These are phyloP conservation scores for Chlorella sp. DNA, from an alignment of 139 green algal genomes.

Conservation along the genomic window DNA sequence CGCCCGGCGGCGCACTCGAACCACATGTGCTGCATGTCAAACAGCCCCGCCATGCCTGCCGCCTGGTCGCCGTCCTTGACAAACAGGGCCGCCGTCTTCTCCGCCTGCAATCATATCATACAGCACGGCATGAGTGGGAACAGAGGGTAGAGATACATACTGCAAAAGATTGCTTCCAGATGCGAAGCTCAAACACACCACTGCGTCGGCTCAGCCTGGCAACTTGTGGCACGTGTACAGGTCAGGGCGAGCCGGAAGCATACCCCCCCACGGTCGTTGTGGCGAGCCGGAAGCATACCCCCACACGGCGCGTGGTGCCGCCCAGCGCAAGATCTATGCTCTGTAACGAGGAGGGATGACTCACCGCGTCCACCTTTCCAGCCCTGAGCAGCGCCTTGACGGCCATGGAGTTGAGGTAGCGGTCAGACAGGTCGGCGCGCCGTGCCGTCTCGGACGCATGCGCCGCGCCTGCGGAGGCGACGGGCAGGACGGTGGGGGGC, in stretches of 20 bases:
- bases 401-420: constrained; percentile 87
- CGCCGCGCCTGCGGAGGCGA: constrained; percentile 35
- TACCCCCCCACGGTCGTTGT: too few relatives aligned
- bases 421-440: constrained; percentile 81
- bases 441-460: constrained; percentile 55
- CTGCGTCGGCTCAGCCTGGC: too few relatives aligned
- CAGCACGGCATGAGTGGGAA: too few relatives aligned
- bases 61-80: constrained; percentile 82
- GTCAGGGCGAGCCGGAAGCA: too few relatives aligned
- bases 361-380: constrained; percentile 39
- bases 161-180: too few relatives aligned
- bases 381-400: constrained; percentile 67
- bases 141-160: background rate
- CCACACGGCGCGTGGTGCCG: too few relatives aligned
- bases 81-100: constrained; percentile 80
- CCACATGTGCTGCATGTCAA: constrained; percentile 98
- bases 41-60: constrained; percentile 60
- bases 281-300: too few relatives aligned
- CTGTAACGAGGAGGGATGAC: too few relatives aligned
- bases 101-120: constrained; percentile 38
- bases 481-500: background rate
- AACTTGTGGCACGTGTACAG: too few relatives aligned
- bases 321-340: too few relatives aligned
- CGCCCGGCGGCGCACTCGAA: constrained; percentile 84
- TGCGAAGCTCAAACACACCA: too few relatives aligned